phyloP scores from a whole-genome alignment of 2,329 filamentous ascomycete genomes.

The Pseudogymnoascus sp. region DNA sequence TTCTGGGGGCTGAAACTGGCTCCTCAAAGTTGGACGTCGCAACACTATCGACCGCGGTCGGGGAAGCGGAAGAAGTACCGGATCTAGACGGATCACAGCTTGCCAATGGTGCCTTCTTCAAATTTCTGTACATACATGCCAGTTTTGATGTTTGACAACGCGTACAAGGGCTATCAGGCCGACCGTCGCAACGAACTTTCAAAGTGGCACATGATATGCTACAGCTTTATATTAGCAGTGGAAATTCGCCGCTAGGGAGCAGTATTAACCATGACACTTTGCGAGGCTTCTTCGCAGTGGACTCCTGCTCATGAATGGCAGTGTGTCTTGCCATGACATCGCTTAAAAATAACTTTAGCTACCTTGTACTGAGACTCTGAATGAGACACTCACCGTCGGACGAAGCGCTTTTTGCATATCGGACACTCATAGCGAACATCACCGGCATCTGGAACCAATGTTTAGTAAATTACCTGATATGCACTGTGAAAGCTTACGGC shows the following conservation, averaged over 20 bases:
- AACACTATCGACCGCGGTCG: background rate
- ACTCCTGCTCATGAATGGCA: slow-evolving; percentile 13
- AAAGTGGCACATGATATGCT: slow-evolving; percentile 13
- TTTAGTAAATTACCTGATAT: slow-evolving; percentile 1
- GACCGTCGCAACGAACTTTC: slow-evolving; percentile 15
- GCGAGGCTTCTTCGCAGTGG: slow-evolving; percentile 12
- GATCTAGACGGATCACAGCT: background rate
- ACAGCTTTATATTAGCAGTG: slow-evolving; percentile 3
- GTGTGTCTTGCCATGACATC: slow-evolving; percentile 16
- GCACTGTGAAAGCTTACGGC: slow-evolving; percentile 11
- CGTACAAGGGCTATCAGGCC: slow-evolving; percentile 9
- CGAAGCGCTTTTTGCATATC: slow-evolving; percentile 16
- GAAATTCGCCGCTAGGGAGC: background rate
- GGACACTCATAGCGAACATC: slow-evolving; percentile 16
- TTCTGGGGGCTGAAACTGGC: background rate
- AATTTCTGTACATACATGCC: slow-evolving; percentile 11
- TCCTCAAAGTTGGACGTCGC: background rate
- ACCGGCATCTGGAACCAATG: slow-evolving; percentile 11
- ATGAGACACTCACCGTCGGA: slow-evolving; percentile 12
- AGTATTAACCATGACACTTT: slow-evolving; percentile 15
- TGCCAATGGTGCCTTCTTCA: background rate
- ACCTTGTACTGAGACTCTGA: background rate
- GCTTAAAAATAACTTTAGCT: slow-evolving; percentile 7
- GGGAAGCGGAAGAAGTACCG: background rate
- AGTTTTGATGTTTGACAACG: slow-evolving; percentile 11